Conservation (phyloP, 768 basidiomycete species). For the Trametes punicea region DNA sequence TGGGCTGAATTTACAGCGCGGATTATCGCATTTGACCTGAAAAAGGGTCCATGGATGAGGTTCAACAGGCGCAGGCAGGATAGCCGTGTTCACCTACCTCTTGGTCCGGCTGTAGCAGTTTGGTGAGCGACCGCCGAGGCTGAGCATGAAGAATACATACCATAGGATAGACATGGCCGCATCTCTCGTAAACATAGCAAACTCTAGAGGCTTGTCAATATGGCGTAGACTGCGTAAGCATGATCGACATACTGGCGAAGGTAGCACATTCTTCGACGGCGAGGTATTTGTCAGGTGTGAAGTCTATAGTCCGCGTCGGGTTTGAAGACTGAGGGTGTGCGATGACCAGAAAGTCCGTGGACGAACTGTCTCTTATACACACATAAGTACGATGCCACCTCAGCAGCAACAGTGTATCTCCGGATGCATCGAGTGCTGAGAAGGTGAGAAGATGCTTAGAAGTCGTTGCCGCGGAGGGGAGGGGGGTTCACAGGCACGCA, state of each 20-base stretch:
- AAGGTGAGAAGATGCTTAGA: conserved; percentile 7
- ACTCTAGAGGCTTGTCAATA: conserved; percentile 12
- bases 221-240: neutral
- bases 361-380: neutral
- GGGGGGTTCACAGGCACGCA: neutral
- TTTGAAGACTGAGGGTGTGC: neutral
- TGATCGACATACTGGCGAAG: conserved; percentile 23
- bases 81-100: conserved; percentile 5
- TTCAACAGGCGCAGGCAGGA: neutral
- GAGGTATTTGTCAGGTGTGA: neutral
- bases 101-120: conserved; percentile 23
- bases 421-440: neutral
- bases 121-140: neutral
- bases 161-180: conserved; percentile 26
- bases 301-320: neutral
- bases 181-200: conserved; percentile 26
- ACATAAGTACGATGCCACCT: neutral
- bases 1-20: conserved; percentile 26
- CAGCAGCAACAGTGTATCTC: neutral
- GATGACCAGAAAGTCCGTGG: neutral
- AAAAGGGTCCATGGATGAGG: neutral
- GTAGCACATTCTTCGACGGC: conserved; percentile 22
- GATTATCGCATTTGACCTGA: conserved; percentile 24
- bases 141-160: conserved; percentile 1
- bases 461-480: neutral